Evolutionary conservation across 352 stramenopile genomes (phyloP).

Genomic region (Lagenidium sp.): DNA sequence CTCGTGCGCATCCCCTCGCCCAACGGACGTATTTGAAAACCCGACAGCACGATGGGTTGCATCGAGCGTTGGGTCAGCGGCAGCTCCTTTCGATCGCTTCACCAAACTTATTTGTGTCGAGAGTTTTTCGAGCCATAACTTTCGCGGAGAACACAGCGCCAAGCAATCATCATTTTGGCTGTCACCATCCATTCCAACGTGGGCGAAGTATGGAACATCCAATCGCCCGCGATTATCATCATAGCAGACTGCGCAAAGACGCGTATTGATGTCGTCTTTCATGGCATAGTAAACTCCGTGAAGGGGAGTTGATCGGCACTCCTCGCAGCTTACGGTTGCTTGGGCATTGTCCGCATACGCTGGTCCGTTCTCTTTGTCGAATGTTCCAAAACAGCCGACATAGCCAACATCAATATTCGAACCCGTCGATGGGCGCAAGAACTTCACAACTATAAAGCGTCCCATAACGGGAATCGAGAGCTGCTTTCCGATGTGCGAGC

Average conservation of each 20-base stretch:
- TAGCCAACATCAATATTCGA: constrained; percentile 84
- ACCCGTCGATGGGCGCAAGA: constrained; percentile 48
- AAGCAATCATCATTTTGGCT: constrained; percentile 17
- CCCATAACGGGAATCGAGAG: constrained; percentile 54
- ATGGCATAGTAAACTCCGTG: constrained; percentile 49
- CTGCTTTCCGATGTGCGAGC: constrained; percentile 69
- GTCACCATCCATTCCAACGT: constrained; percentile 18
- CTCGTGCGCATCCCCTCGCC: neutral
- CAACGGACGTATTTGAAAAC: neutral
- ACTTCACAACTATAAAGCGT: constrained; percentile 74
- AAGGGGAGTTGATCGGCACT: constrained; percentile 37
- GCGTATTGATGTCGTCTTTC: constrained; percentile 43
- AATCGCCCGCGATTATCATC: constrained; percentile 65
- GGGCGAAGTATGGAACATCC: constrained; percentile 36
- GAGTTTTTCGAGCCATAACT: constrained; percentile 43
- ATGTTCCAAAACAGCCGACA: constrained; percentile 67
- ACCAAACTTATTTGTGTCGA: constrained; percentile 21
- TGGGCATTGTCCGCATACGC: constrained; percentile 49
- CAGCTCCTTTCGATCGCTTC: constrained; percentile 21
- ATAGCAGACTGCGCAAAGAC: constrained; percentile 67
- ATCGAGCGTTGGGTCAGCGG: too few species aligned
- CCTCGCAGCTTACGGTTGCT: constrained; percentile 17
- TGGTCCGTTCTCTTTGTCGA: constrained; percentile 76
- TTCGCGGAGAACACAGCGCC: constrained; percentile 38
- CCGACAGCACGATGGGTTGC: too few species aligned